Base-by-base conservation (phyloP, 1,139 yeast genomes). In the Pichia sp. region DNA sequence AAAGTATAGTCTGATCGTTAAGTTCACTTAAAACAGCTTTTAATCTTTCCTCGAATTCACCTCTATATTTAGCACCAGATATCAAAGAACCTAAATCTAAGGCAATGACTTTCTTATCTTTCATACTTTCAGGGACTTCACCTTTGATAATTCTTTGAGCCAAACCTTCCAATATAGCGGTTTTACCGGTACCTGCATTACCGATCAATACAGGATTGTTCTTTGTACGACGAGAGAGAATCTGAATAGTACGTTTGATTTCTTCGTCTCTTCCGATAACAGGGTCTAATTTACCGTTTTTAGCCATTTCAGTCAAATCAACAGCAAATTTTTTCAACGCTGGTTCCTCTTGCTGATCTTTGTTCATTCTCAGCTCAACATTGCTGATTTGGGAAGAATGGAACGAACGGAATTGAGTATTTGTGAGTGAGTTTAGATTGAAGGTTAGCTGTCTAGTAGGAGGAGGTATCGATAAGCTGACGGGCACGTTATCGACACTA, bases 191-290 rank as follows among this genome's bases (percentile, higher is more conserved):
- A 64, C 98, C 98, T 1, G 98, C 97, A 50, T 84, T 79, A 47
- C 97, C 98, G 40, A 89, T 86, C 39, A 91, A 63, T 0, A 91
- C 95, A 0, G 97, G 97, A 57, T 91, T 91, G 58, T 89, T 89
- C 61, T 91, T 91, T 2, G 96, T 88, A 58, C 98, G 71, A 52
- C 98, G 69, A 1, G 96, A 85, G 37, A 91, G 66, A 40, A 91
- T 88, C 60, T 91, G 97, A 41, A 91, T 81, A 0, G 97, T 89
- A 43, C 98, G 69, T 45, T 91, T 73, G 44, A 91, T 91, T 58
- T 91, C 98, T 51, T 88, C 96, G 55, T 91, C 97, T 49, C 98
- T 71, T 3, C 98, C 98, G 55, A 91, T 91, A 23, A 91, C 97
- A 0, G 98, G 97, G 57, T 91, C 98, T 31, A 91, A 68, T 56